Evolutionary conservation across 2,329 filamentous ascomycete species (phyloP), one percentile per base, ranked within the genome.

Genomic region (Lachnellula hyalina): DNA sequence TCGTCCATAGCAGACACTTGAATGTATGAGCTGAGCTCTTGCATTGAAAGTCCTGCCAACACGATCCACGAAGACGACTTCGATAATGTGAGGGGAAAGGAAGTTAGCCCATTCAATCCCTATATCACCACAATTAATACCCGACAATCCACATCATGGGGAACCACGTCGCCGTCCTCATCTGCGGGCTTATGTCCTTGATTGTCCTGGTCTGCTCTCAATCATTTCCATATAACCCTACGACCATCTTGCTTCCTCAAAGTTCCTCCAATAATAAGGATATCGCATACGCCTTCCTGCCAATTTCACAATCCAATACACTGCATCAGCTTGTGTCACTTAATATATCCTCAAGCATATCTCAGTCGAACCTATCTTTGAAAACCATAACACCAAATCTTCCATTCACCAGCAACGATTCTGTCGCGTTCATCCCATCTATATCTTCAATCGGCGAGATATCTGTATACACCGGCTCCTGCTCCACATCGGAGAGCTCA

Each of bases 181-280:
- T 65, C 52, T 62, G 59, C 56, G 58, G 53, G 46, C 54, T 61
- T 28, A 32, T 56, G 38, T 45, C 58, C 48, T 28, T 57, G 11
- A 14, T 58, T n/a, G 36, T 36, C 11, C 21, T 36, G 4, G 53
- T 46, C 42, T 23, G 52, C 28, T 52, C 77, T 50, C 74, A 77
- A 63, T 70, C 70, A 48, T 78, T 90, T 51, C 90, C 90, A 25
- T 96, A 95, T 74, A 84, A 85, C 53, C 87, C 90, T 2, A 90
- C 90, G 0, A 83, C 81, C 32, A 79, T 95, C 51, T 79, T 93
- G 55, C 77, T 84, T 46, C 71, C 73, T 15, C 75, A 79, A 6
- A 67, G 71, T 54, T 70, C 75, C 51, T 76, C 79, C 57, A 70
- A 74, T 21, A 73, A 74, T 51, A 69, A 71, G 57, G 76, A 82